These are phyloP conservation scores for Tylopilus felleus DNA, from an alignment of 768 basidiomycete species.

Conservation along the genomic window DNA sequence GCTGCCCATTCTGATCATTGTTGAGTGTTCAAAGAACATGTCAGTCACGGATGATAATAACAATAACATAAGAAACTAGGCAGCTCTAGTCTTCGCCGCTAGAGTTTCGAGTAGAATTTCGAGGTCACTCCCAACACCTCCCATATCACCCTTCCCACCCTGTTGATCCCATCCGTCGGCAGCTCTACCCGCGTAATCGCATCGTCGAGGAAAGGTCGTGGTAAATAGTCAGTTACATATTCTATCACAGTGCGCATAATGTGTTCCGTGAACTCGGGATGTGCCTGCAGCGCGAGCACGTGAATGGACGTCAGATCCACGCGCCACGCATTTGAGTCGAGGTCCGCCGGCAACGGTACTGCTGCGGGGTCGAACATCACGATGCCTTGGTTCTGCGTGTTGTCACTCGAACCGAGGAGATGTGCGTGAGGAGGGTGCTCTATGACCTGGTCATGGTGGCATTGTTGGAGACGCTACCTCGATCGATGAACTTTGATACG, in stretches of 20 bases:
- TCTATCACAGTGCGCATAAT: not conserved
- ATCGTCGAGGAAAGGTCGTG: not conserved
- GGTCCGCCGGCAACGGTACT: not conserved
- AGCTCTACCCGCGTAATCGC: not conserved
- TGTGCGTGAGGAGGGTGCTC: not conserved
- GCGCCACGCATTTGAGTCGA: no score
- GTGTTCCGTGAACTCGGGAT: not conserved
- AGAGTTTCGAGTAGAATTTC: no score
- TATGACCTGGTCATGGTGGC: not conserved
- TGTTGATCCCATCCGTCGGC: not conserved
- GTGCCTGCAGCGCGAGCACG: not conserved
- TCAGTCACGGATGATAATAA: no score
- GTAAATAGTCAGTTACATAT: no score
- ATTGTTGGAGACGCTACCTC: not conserved
- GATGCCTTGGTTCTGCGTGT: not conserved
- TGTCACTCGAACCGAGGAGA: not conserved
- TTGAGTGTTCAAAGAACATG: no score
- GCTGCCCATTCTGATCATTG: no score
- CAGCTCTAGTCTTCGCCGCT: no score
- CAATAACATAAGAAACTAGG: no score
- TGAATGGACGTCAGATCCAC: not conserved
- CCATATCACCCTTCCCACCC: not conserved
- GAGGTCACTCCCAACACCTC: not conserved
- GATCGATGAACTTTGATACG: not conserved
- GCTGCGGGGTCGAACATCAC: not conserved